These are phyloP conservation scores for Eleusine indica DNA, from an alignment of 176 grass and related monocot species.

Conservation along the genomic window DNA sequence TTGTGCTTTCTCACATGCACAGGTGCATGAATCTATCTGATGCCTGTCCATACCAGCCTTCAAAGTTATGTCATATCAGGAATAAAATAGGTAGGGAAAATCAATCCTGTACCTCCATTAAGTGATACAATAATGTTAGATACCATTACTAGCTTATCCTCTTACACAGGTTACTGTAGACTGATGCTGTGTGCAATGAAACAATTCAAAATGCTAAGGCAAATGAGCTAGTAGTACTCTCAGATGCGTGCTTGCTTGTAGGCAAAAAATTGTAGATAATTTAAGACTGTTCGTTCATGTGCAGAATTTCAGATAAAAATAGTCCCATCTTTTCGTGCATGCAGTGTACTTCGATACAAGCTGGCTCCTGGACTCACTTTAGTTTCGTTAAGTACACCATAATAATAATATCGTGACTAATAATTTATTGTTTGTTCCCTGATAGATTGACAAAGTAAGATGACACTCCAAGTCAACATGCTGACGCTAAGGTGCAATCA, in stretches of 20 bases:
- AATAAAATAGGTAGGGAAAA: conserved; percentile 49
- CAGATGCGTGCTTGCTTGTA: conserved; percentile 10
- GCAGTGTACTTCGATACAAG: conserved; percentile 7
- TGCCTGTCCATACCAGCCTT: conserved; percentile 55
- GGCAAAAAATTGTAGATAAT: conserved; percentile 38
- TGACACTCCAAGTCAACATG: conserved; percentile 27
- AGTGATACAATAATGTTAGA: conserved; percentile 58
- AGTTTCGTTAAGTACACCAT: conserved; percentile 18
- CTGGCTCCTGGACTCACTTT: conserved; percentile 30
- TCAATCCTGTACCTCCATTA: conserved; percentile 55
- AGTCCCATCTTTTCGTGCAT: conserved; percentile 17
- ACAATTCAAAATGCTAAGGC: conserved; percentile 34
- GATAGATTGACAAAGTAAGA: conserved; percentile 41
- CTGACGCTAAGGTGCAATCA: conserved; percentile 36
- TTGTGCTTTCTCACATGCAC: conserved; percentile 54
- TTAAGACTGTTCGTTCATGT: conserved; percentile 39
- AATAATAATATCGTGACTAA: conserved; percentile 2
- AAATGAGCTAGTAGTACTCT: conserved; percentile 30
- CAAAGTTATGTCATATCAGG: conserved; percentile 51
- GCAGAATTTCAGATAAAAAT: conserved; percentile 28
- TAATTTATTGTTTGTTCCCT: conserved; percentile 46
- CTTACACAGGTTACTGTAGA: conserved; percentile 47
- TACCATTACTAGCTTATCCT: conserved; percentile 51
- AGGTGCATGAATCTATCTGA: conserved; percentile 51
- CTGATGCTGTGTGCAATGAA: conserved; percentile 24